Percentiles rank a stretch among this genome's conserved stretches.
phyloP scores from a whole-genome alignment of 2,329 filamentous ascomycete species.

The Fusarium sacchari region DNA sequence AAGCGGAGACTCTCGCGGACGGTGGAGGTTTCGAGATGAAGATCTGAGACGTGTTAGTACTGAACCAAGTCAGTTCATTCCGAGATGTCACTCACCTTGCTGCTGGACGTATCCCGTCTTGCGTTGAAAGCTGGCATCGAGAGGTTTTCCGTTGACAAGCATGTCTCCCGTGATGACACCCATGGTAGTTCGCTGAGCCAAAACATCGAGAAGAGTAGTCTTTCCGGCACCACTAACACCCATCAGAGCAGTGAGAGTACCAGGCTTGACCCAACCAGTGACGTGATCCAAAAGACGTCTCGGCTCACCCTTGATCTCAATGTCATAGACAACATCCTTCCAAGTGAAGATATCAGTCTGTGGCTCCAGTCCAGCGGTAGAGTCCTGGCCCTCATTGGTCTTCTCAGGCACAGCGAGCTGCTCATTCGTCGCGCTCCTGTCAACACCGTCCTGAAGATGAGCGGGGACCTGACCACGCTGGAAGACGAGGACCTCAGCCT shows the following conservation, averaged over 20 bases:
- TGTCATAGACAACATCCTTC: slow-evolving; percentile 77
- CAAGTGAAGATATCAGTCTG: slow-evolving; percentile 77
- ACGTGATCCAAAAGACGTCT: slow-evolving; percentile 82
- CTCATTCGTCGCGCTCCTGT: slow-evolving; percentile 43
- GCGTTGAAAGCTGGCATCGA: slow-evolving; percentile 68
- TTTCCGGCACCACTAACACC: slow-evolving; percentile 64
- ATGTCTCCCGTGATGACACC: slow-evolving; percentile 74
- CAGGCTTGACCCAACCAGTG: slow-evolving; percentile 89
- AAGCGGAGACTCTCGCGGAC: slow-evolving; percentile 65
- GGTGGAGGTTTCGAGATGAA: slow-evolving; percentile 65
- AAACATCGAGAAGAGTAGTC: slow-evolving; percentile 55
- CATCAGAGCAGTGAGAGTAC: slow-evolving; percentile 84
- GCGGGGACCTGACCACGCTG: slow-evolving; percentile 62
- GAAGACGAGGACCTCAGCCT: slow-evolving; percentile 77
- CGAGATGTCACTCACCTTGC: slow-evolving; percentile 55
- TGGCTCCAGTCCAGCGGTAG: slow-evolving; percentile 49
- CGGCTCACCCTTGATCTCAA: slow-evolving; percentile 76
- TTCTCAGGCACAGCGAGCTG: slow-evolving; percentile 45
- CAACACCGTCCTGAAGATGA: slow-evolving; percentile 47
- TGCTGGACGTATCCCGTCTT: slow-evolving; percentile 76
- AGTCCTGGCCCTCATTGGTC: slow-evolving; percentile 17
- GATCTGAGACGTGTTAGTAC: slow-evolving; percentile 51
- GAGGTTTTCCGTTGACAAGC: slow-evolving; percentile 69
- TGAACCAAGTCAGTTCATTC: fast-evolving
- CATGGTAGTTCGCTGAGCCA: slow-evolving; percentile 63